Evolutionary conservation across 1,284 basidiomycete species (phyloP), one percentile per base, ranked within the genome.

Genomic region (Violaceomyces palustris): DNA sequence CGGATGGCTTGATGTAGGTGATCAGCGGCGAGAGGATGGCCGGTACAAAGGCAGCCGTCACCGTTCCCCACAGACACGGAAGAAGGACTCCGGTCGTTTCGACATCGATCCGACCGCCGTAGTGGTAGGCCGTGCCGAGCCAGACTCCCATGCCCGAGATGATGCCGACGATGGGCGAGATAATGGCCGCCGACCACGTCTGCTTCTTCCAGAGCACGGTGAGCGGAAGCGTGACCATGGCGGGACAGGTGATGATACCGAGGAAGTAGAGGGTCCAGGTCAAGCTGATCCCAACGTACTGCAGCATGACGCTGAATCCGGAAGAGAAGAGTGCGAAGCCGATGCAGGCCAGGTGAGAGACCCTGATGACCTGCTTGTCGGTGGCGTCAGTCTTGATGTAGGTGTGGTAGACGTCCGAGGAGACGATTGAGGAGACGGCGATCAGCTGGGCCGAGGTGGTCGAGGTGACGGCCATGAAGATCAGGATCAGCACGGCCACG

Each of bases 241-340:
- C 66, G 1, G 59, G 64, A 36, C 66, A 66, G n/a, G 69, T 70
- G 30, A 66, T 58, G 17, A 64, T 30, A 9, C 57, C 52, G 9
- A 73, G 42, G 39, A 68, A 66, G 45, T 69, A 69, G 15, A 69
- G 44, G 12, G 62, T 67, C 66, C 66, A 68, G 6, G 62, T 68
- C 17, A 68, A 32, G 7, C 31, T 43, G 18, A 67, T 54, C 11
- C 67, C 67, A 19, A 50, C 42, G 40, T 67, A 60, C 49, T 56
- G 58, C 2, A 69, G 48, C 40, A 52, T 59, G 10, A 54, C 49
- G 3, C 42, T 46, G 18, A 69, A 60, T 0, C 34, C 64, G 7
- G 42, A 47, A 4, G 57, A 50, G 10, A 69, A 50, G 37, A 69
- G 36, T n/a, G 64, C 63, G 18, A 69, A 66, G 12, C 50, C 57